phyloP scores from a whole-genome alignment of 768 basidiomycete species.

The Saitozyma sp. region DNA sequence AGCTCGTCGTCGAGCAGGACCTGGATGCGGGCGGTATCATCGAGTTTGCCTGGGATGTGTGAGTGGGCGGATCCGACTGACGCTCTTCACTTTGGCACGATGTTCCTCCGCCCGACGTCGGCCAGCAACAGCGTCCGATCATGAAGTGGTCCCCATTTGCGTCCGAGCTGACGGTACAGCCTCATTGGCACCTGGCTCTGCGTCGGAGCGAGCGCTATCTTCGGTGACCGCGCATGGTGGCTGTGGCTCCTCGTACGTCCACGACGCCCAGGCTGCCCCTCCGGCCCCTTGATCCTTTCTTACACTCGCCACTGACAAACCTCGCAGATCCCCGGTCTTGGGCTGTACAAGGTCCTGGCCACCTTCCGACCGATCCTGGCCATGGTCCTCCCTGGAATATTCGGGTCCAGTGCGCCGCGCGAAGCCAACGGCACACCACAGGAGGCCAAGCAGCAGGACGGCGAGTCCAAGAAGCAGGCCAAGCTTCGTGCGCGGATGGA shows the following conservation, averaged over 20 bases:
- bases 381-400: constrained; percentile 44
- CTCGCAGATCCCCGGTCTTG: constrained; percentile 44
- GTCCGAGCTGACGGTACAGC: constrained; percentile 16
- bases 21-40: constrained; percentile 43
- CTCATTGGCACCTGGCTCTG: constrained; percentile 51
- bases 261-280: not conserved
- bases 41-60: constrained; percentile 51
- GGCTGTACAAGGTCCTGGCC: constrained; percentile 45
- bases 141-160: not conserved
- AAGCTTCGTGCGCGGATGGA: constrained; percentile 49
- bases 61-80: constrained; percentile 14
- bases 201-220: constrained; percentile 37
- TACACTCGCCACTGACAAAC: not conserved
- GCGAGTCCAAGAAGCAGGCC: constrained; percentile 41
- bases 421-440: constrained; percentile 14
- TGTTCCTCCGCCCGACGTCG: too few relatives aligned
- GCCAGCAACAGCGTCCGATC: too few relatives aligned
- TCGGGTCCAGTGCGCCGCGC: constrained; percentile 33
- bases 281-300: not conserved
- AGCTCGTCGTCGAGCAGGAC: constrained; percentile 44
- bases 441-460: constrained; percentile 22
- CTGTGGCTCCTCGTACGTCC: constrained; percentile 41
- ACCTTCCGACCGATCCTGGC: constrained; percentile 39
- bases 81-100: not conserved
- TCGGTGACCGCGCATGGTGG: constrained; percentile 49